Conservation (phyloP, 1,284 basidiomycete genomes). For the Apiotrichum gamsii region DNA sequence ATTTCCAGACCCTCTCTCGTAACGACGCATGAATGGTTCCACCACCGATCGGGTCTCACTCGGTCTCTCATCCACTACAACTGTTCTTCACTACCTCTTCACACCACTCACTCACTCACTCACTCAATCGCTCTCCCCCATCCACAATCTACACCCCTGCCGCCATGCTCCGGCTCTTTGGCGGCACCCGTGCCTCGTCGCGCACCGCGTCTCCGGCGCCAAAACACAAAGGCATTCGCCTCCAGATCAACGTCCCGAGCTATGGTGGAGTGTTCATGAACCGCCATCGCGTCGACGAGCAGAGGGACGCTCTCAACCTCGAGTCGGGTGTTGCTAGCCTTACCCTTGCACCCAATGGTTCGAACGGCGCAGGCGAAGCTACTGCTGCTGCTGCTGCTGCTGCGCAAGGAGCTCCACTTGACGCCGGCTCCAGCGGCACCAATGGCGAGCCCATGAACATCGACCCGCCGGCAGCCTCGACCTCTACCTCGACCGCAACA, state of each 20-base stretch:
- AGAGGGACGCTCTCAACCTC: no score
- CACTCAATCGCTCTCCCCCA: background rate
- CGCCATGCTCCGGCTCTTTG: slow-evolving; percentile 13
- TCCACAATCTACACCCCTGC: background rate
- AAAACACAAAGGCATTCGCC: background rate
- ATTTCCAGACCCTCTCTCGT: no score
- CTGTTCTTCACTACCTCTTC: no score
- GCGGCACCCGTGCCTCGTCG: slow-evolving; percentile 6
- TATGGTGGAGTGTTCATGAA: slow-evolving; percentile 21
- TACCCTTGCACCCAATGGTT: no score
- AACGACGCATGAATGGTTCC: no score
- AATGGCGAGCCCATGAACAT: no score
- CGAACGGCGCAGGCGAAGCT: no score
- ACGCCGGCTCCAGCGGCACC: background rate
- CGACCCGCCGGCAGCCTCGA: background rate
- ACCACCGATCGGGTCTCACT: no score
- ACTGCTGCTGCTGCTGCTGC: background rate
- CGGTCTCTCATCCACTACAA: no score
- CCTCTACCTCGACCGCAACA: no score
- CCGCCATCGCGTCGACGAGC: background rate
- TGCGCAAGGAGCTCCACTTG: no score
- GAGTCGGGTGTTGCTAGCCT: background rate
- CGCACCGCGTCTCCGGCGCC: slow-evolving; percentile 9
- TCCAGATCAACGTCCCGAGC: slow-evolving; percentile 17
- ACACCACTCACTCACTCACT: no score